Conservation (phyloP, 2,329 filamentous ascomycete genomes). For the Neofusicoccum sp. region DNA sequence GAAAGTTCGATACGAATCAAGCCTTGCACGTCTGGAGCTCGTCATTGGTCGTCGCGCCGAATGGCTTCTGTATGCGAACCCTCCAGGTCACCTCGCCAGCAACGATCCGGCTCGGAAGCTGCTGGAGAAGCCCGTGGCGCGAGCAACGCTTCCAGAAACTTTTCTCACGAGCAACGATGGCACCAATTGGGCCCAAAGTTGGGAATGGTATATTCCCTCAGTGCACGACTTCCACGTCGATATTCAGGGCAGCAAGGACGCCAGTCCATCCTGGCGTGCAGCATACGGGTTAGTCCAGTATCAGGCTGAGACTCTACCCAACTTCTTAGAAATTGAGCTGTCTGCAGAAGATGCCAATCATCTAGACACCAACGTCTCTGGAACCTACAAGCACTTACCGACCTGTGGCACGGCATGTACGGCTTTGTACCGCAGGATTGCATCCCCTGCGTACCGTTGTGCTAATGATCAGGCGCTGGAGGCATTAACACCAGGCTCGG, state of each 20-base stretch:
- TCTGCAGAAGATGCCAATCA: conserved; percentile 27
- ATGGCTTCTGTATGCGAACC: conserved; percentile 50
- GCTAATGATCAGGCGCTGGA: too few species aligned
- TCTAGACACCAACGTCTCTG: conserved; percentile 40
- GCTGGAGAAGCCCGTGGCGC: conserved; percentile 31
- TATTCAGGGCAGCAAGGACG: conserved; percentile 24
- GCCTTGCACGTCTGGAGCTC: conserved; percentile 41
- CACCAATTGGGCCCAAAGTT: conserved; percentile 24
- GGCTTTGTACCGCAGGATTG: conserved; percentile 52
- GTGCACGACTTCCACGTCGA: conserved; percentile 18
- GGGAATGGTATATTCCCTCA: conserved; percentile 27
- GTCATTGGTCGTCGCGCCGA: conserved; percentile 34
- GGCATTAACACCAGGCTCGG: too few species aligned
- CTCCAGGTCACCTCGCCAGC: conserved; percentile 37
- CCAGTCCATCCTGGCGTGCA: conserved; percentile 37
- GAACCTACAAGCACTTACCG: conserved; percentile 51
- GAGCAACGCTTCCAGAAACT: conserved; percentile 6
- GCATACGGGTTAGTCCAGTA: conserved; percentile 38
- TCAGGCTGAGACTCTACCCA: conserved; percentile 44
- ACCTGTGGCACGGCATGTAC: conserved; percentile 58
- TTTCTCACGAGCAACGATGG: conserved; percentile 13
- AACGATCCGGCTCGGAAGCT: conserved; percentile 43
- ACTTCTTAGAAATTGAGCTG: conserved; percentile 39
- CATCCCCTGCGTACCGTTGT: neutral
- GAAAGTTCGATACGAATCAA: conserved; percentile 44